phyloP scores from a whole-genome alignment of 1,139 yeast genomes.

The Geotrichum citri-aurantii region DNA sequence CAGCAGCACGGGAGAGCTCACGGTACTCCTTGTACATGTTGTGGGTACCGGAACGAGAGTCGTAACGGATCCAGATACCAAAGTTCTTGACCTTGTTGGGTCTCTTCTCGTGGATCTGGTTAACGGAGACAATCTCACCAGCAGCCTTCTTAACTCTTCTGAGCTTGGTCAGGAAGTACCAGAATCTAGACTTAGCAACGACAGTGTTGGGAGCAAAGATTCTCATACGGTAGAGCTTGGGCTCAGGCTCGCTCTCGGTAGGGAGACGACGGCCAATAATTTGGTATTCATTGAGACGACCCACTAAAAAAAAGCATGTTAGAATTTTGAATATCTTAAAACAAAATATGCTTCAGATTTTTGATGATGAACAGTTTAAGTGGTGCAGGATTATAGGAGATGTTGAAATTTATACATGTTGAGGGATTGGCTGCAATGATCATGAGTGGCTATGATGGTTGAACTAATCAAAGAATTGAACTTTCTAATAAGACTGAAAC shows the following conservation, averaged over 20 bases:
- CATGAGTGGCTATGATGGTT: neutral
- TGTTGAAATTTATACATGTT: too few relatives aligned
- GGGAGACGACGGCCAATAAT: conserved; percentile 99
- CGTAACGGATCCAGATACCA: conserved; percentile 99
- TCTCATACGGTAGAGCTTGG: conserved; percentile 99
- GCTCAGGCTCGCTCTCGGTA: conserved; percentile 97
- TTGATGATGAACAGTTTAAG: neutral
- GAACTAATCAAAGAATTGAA: neutral
- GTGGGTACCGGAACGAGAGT: conserved; percentile 99
- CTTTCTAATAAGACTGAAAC: neutral
- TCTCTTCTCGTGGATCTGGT: conserved; percentile 86
- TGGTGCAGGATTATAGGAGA: neutral
- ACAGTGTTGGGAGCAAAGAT: conserved; percentile 98
- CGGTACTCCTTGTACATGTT: conserved; percentile 99
- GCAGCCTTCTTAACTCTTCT: conserved; percentile 99
- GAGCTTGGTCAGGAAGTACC: conserved; percentile 99
- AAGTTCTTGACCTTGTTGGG: conserved; percentile 99
- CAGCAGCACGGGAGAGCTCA: conserved; percentile 98
- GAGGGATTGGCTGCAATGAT: neutral
- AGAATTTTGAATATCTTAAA: neutral
- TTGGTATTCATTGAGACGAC: conserved; percentile 97
- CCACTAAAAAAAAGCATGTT: conserved; percentile 25
- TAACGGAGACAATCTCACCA: conserved; percentile 96
- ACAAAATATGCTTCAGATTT: neutral
- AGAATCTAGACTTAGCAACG: conserved; percentile 99